Conservation (phyloP, 108 stramenopile species). For the Nitzschia sp. region DNA sequence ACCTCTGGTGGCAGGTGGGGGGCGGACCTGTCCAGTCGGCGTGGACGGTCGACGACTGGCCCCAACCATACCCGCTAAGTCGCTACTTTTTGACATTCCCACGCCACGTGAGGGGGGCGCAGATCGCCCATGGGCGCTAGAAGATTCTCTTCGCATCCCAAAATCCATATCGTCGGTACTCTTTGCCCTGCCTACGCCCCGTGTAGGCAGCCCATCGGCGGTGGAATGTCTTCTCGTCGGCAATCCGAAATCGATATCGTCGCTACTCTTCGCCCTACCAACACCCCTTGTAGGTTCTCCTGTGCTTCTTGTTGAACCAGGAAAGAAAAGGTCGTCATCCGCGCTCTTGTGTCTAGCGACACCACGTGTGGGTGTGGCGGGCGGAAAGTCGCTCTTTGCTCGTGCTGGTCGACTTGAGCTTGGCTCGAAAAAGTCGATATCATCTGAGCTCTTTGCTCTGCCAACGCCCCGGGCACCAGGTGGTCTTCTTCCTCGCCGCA, state of each 20-base stretch:
- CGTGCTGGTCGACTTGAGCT: not conserved
- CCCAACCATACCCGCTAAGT: not conserved
- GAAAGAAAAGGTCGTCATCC: not conserved
- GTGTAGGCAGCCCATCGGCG: too few species aligned
- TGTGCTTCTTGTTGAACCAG: too few species aligned
- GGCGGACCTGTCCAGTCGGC: not conserved
- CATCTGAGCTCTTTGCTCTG: not conserved
- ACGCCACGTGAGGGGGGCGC: not conserved
- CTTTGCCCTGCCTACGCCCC: slow-evolving; percentile 2
- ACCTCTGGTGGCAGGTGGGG: slow-evolving; percentile 1
- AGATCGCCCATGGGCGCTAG: not conserved
- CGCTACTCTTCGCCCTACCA: not conserved
- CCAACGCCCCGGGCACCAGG: not conserved
- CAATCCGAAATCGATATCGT: too few species aligned
- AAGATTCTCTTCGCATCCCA: not conserved
- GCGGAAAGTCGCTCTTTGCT: not conserved
- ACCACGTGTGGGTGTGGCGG: not conserved
- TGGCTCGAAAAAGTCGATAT: not conserved
- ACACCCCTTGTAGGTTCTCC: slow-evolving; percentile 1
- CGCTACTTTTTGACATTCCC: not conserved
- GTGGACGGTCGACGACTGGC: not conserved
- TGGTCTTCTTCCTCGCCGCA: not conserved
- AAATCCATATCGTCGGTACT: slow-evolving; percentile 2
- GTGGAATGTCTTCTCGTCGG: too few species aligned
- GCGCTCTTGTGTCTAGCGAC: not conserved